phyloP scores from a whole-genome alignment of 768 basidiomycete species.

The Coprinopsis cinerea region DNA sequence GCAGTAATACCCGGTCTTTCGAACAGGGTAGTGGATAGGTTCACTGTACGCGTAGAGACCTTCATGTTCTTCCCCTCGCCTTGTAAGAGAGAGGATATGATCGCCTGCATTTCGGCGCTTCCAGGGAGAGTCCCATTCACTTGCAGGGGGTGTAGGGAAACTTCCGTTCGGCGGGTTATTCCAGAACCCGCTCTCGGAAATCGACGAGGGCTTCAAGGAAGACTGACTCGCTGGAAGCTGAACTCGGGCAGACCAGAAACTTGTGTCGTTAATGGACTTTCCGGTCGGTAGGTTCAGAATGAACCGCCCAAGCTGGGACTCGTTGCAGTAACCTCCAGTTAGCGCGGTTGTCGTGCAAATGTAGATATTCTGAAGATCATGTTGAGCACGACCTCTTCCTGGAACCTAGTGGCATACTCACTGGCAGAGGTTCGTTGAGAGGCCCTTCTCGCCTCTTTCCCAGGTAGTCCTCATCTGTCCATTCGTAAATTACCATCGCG shows the following conservation, averaged over 20 bases:
- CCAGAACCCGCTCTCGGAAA: conserved; percentile 41
- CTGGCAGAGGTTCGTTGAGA: conserved; percentile 49
- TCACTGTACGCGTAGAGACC: conserved; percentile 51
- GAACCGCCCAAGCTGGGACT: conserved; percentile 77
- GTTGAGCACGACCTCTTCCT: conserved; percentile 10
- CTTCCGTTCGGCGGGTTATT: conserved; percentile 48
- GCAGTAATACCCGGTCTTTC: conserved; percentile 92
- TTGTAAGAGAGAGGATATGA: too few species aligned
- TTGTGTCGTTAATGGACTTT: conserved; percentile 61
- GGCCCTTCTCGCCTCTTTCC: conserved; percentile 46
- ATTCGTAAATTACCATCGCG: conserved; percentile 95
- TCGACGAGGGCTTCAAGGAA: conserved; percentile 16
- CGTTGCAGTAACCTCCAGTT: conserved; percentile 60
- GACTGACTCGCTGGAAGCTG: conserved; percentile 43
- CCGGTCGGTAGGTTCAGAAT: conserved; percentile 71
- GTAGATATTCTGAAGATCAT: conserved; percentile 79
- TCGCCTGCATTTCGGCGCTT: conserved; percentile 25
- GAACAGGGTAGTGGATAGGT: conserved; percentile 79
- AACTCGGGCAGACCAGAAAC: conserved; percentile 84
- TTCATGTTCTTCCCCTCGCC: conserved; percentile 38
- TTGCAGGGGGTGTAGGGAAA: conserved; percentile 42
- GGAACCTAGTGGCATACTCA: conserved; percentile 34
- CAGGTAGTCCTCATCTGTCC: conserved; percentile 80
- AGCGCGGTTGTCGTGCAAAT: conserved; percentile 86
- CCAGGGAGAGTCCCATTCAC: conserved; percentile 47